These are phyloP conservation scores for Fraxinus platypoda DNA, from an alignment of 305 asterid genomes.

Conservation along the genomic window DNA sequence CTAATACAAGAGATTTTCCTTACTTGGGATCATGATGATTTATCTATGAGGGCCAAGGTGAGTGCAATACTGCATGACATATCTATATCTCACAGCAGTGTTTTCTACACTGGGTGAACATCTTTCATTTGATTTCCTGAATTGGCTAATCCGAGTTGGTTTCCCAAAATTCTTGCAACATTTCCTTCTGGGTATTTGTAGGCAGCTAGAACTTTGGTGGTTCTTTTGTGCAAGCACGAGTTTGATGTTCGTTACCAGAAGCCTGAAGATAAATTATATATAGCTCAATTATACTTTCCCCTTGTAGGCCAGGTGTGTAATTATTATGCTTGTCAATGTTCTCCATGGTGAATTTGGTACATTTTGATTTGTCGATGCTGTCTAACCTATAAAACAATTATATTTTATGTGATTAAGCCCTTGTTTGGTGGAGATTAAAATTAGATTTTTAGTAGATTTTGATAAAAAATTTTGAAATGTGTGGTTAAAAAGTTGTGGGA, in stretches of 20 bases:
- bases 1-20: slow-evolving; percentile 97
- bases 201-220: slow-evolving; percentile 96
- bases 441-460: no score
- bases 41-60: slow-evolving; percentile 94
- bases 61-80: slow-evolving; percentile 26
- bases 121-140: slow-evolving; percentile 8
- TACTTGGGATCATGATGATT: slow-evolving; percentile 98
- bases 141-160: slow-evolving; percentile 12
- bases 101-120: slow-evolving; percentile 10
- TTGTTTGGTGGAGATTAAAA: no score
- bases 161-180: slow-evolving; percentile 14
- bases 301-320: slow-evolving; percentile 86
- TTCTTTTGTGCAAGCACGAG: slow-evolving; percentile 94
- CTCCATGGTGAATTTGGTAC: slow-evolving; percentile 6
- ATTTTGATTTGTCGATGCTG: not conserved
- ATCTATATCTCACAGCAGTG: slow-evolving; percentile 11
- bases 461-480: no score
- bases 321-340: slow-evolving; percentile 16
- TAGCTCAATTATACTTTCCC: slow-evolving; percentile 95
- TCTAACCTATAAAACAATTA: slow-evolving; percentile 1
- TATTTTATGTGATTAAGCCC: not conserved
- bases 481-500: no score
- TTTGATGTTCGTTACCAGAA: slow-evolving; percentile 95
- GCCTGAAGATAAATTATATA: slow-evolving; percentile 94
- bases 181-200: slow-evolving; percentile 36